A percentile compares a stretch with the other conserved stretches of the same genome.
phyloP scores from a whole-genome alignment of 352 stramenopile species.

The Pythium sp. region DNA sequence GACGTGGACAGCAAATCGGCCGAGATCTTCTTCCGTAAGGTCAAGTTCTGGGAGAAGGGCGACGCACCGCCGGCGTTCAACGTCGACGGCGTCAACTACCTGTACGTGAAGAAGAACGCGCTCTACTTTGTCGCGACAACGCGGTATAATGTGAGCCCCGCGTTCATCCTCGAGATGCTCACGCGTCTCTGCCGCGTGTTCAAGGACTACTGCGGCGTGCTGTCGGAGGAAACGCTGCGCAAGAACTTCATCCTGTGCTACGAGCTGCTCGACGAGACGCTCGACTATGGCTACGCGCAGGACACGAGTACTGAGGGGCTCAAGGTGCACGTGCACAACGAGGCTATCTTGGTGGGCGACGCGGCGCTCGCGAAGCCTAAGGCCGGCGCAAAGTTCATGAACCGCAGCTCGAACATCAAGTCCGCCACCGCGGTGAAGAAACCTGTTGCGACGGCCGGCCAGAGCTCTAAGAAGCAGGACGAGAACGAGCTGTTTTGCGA shows the following conservation, averaged over 20 bases:
- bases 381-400: conserved; percentile 89
- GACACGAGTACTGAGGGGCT: conserved; percentile 97
- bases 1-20: conserved; percentile 83
- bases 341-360: conserved; percentile 94
- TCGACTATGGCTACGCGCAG: conserved; percentile 99
- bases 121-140: conserved; percentile 98
- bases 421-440: conserved; percentile 87
- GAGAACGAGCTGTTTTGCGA: conserved; percentile 99
- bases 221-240: conserved; percentile 97
- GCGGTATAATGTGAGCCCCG: conserved; percentile 95
- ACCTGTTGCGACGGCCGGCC: conserved; percentile 66
- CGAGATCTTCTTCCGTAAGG: conserved; percentile 98
- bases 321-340: conserved; percentile 98
- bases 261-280: conserved; percentile 98
- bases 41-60: conserved; percentile 98
- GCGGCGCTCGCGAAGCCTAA: conserved; percentile 84
- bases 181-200: conserved; percentile 95
- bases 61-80: conserved; percentile 97
- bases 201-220: conserved; percentile 99
- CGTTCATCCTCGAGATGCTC: conserved; percentile 95
- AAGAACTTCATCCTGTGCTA: conserved; percentile 99
- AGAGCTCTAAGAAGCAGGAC: conserved; percentile 78
- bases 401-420: conserved; percentile 74
- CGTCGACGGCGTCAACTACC: conserved; percentile 97
- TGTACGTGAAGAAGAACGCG: conserved; percentile 98